A percentile compares a stretch with the other conserved stretches of the same genome.
phyloP scores from a whole-genome alignment of 116 monocot genomes.

The Iris pallida region DNA sequence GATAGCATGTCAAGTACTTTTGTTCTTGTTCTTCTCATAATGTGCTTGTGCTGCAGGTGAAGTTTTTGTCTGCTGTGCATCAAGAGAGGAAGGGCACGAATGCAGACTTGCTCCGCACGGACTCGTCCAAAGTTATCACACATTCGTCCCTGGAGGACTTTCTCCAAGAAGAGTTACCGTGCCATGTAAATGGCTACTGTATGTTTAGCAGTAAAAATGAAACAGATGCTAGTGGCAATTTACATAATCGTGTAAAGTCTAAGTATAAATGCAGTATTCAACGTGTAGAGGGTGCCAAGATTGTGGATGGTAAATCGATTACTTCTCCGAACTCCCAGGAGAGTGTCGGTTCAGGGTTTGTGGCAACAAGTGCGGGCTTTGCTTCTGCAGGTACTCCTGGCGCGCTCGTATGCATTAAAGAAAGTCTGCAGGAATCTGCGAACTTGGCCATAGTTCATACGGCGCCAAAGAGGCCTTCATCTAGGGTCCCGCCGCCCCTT shows the following conservation, averaged over 20 bases:
- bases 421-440: slow-evolving; percentile 7
- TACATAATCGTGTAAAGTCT: not conserved
- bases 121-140: not conserved
- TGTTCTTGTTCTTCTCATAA: slow-evolving; percentile 11
- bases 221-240: not conserved
- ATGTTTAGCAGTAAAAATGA: slow-evolving; percentile 8
- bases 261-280: slow-evolving; percentile 3
- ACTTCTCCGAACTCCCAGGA: slow-evolving; percentile 29
- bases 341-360: slow-evolving; percentile 12
- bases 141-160: not conserved
- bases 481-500: slow-evolving; percentile 28
- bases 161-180: not conserved
- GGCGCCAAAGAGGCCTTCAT: slow-evolving; percentile 12
- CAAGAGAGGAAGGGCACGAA: not conserved
- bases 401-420: slow-evolving; percentile 1
- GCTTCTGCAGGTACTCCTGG: slow-evolving; percentile 6
- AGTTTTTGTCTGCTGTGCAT: slow-evolving; percentile 6
- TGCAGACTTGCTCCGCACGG: not conserved
- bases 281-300: not conserved
- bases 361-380: slow-evolving; percentile 1
- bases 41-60: not conserved
- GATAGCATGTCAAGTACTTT: slow-evolving; percentile 2
- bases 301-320: slow-evolving; percentile 19
- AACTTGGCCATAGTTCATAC: slow-evolving; percentile 2
- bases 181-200: slow-evolving; percentile 46